Evolutionary conservation across 2,329 filamentous ascomycete genomes (phyloP).

Genomic region (Fusarium avenaceum): DNA sequence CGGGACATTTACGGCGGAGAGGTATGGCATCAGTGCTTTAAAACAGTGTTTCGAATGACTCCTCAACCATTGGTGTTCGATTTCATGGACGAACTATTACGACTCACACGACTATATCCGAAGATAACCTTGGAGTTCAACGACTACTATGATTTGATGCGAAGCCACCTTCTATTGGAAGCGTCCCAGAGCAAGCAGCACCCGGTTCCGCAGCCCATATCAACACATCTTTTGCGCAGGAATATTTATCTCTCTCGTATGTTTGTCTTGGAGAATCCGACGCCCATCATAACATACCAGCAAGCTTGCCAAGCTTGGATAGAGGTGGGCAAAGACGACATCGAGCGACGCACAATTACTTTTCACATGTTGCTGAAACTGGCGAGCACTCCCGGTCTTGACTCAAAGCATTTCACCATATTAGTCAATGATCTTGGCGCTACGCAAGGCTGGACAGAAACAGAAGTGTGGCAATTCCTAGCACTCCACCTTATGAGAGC

Average conservation of each 20-base stretch:
- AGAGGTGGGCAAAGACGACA: not conserved
- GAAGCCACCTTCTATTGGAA: constrained; percentile 20
- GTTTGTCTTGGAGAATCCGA: not conserved
- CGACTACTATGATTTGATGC: constrained; percentile 24
- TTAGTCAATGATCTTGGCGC: constrained; percentile 3
- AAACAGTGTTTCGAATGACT: constrained; percentile 24
- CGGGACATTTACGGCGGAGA: constrained; percentile 22
- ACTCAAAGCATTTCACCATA: not conserved
- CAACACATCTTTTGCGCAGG: constrained; percentile 20
- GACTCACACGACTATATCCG: constrained; percentile 12
- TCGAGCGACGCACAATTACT: constrained; percentile 15
- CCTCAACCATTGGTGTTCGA: constrained; percentile 29
- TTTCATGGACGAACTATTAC: constrained; percentile 27
- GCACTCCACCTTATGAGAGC: constrained; percentile 26
- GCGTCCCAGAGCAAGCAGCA: not conserved
- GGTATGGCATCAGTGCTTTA: constrained; percentile 33
- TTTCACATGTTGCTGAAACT: constrained; percentile 33
- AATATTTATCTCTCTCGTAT: constrained; percentile 24
- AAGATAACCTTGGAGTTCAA: constrained; percentile 8
- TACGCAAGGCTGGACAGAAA: constrained; percentile 9
- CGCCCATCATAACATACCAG: not conserved
- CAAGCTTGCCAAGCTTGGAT: constrained; percentile 20
- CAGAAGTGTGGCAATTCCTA: constrained; percentile 25
- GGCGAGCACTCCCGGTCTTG: constrained; percentile 7
- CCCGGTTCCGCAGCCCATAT: not conserved